Evolutionary conservation across 306 rosid species (phyloP).

Genomic region (Lathyrus aphaca): DNA sequence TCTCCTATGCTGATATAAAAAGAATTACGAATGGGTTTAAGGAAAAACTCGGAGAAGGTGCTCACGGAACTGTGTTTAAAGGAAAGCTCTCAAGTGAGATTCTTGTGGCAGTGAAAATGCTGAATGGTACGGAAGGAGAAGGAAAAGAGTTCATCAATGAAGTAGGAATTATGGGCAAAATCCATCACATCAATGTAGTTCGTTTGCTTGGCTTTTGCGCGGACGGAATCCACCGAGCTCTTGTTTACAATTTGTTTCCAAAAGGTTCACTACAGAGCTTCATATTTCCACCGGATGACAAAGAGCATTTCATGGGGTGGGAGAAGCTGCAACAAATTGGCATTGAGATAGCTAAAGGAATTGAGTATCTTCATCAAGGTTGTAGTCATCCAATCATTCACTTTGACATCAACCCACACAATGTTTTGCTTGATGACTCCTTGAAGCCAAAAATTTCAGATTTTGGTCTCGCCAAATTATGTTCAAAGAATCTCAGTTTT

Average conservation of each 20-base stretch:
- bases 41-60: neutral
- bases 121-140: neutral
- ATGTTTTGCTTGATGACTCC: neutral
- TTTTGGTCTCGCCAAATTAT: no score
- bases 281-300: no score
- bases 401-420: neutral
- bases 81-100: conserved; percentile 2
- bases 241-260: neutral
- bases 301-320: no score
- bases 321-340: no score
- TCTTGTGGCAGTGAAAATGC: conserved; percentile 1
- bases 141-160: no score
- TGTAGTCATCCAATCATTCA: conserved; percentile 12
- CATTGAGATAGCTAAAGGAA: no score
- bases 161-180: no score
- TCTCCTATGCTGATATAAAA: no score
- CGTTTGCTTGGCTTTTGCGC: neutral
- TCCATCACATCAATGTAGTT: conserved; percentile 12
- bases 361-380: neutral
- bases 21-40: neutral
- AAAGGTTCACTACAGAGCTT: no score
- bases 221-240: conserved; percentile 12
- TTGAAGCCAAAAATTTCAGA: conserved; percentile 18
- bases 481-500: conserved; percentile 20
- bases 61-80: conserved; percentile 14